These are phyloP conservation scores for Geranium rotundifolium DNA, from an alignment of 345 rosid species.

Conservation along the genomic window DNA sequence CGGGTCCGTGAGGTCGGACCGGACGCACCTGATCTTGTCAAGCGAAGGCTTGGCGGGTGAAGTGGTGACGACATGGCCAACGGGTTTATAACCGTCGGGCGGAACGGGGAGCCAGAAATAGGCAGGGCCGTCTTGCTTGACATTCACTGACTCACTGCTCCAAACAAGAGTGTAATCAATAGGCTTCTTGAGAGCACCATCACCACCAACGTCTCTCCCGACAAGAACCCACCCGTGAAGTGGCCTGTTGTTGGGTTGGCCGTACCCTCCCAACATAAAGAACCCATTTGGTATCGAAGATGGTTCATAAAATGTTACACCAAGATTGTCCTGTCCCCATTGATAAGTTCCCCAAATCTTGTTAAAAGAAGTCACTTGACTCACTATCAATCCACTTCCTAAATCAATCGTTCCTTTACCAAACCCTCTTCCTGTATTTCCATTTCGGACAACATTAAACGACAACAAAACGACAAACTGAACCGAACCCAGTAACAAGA, in stretches of 20 bases:
- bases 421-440: conserved; percentile 23
- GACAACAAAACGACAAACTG: not conserved
- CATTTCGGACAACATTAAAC: not conserved
- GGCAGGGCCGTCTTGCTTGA: conserved; percentile 51
- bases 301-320: conserved; percentile 69
- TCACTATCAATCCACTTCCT: conserved; percentile 56
- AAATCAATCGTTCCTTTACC: conserved; percentile 43
- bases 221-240: conserved; percentile 59
- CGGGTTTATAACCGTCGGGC: conserved; percentile 53
- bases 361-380: conserved; percentile 41
- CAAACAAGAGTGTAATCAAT: conserved; percentile 65
- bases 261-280: conserved; percentile 47
- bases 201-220: conserved; percentile 30
- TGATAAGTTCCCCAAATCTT: conserved; percentile 49
- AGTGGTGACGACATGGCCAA: conserved; percentile 54
- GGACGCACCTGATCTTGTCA: conserved; percentile 54
- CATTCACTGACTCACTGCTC: conserved; percentile 49
- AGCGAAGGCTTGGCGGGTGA: conserved; percentile 52
- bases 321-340: conserved; percentile 60
- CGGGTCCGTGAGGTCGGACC: conserved; percentile 55
- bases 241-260: conserved; percentile 46
- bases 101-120: conserved; percentile 72
- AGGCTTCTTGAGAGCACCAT: conserved; percentile 33
- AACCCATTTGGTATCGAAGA: conserved; percentile 33
- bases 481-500: too few relatives aligned